phyloP scores from a whole-genome alignment of 352 stramenopile species.

The Globisporangium emineosum region DNA sequence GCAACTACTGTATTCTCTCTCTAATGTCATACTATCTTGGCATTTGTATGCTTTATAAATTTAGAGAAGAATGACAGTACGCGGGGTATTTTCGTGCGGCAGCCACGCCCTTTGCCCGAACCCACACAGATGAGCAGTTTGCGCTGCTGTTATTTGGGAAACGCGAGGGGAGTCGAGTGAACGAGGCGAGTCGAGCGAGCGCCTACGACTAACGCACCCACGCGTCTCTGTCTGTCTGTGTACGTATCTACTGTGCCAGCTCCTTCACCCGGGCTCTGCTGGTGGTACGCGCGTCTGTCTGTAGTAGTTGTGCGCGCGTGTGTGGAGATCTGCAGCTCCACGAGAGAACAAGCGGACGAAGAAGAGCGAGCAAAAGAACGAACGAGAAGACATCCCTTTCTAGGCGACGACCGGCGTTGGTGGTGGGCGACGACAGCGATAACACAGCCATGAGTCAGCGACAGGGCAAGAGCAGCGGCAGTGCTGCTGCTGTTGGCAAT shows the following conservation, averaged over 20 bases:
- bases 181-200: background rate
- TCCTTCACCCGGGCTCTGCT: background rate
- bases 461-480: slow-evolving; percentile 3
- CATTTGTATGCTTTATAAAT: background rate
- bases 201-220: background rate
- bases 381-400: background rate
- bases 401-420: background rate
- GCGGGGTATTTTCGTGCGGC: background rate
- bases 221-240: background rate
- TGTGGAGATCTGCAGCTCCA: background rate
- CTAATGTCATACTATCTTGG: background rate
- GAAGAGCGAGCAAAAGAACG: background rate
- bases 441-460: slow-evolving; percentile 14
- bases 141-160: background rate
- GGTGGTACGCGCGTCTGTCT: background rate
- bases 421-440: background rate
- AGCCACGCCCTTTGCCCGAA: background rate
- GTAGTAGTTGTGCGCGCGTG: background rate
- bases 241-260: background rate
- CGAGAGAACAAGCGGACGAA: background rate
- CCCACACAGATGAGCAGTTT: slow-evolving; percentile 7
- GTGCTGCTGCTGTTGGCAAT: background rate
- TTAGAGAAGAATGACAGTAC: background rate
- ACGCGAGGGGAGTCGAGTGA: background rate
- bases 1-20: background rate